Conservation (phyloP, 768 basidiomycete genomes). For the Sporobolomyces phaffii region DNA sequence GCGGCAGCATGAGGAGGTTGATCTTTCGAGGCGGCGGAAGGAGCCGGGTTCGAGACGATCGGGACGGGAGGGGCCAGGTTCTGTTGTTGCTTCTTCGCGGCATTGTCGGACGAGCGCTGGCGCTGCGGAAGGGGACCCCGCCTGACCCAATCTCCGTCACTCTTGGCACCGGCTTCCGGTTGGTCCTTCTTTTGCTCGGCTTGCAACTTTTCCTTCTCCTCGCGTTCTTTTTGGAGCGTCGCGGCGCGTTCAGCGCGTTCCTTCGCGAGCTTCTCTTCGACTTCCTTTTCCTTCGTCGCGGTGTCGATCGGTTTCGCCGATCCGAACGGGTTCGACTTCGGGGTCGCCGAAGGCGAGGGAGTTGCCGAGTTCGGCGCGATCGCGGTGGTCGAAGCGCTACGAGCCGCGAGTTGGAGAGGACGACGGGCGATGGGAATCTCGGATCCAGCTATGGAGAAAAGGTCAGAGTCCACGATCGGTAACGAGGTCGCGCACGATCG, state of each 20-base stretch:
- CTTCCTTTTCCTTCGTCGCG: constrained; percentile 63
- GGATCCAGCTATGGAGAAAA: not conserved
- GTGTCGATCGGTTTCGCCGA: constrained; percentile 84
- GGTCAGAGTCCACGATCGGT: too few species aligned
- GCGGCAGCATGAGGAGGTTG: constrained; percentile 10
- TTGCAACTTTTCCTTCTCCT: not conserved
- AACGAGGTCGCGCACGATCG: not conserved
- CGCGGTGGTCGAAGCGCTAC: constrained; percentile 65
- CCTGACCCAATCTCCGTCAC: constrained; percentile 26
- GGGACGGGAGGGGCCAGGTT: constrained; percentile 10
- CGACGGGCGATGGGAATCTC: constrained; percentile 64
- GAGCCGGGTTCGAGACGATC: not conserved
- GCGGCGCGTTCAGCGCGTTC: constrained; percentile 45
- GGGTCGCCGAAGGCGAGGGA: constrained; percentile 48
- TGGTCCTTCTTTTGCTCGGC: too few species aligned
- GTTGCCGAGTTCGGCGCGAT: constrained; percentile 46
- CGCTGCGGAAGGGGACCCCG: constrained; percentile 13
- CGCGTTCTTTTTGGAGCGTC: not conserved
- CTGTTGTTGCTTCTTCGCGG: not conserved
- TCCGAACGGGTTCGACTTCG: constrained; percentile 73
- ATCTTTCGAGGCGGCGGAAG: constrained; percentile 10
- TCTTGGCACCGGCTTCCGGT: not conserved
- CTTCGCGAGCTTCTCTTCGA: constrained; percentile 64
- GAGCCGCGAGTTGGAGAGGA: constrained; percentile 69
- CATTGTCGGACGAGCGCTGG: not conserved